Base-by-base conservation (phyloP, 805 yeast species). In the Sugiyamaella lignohabitans region DNA sequence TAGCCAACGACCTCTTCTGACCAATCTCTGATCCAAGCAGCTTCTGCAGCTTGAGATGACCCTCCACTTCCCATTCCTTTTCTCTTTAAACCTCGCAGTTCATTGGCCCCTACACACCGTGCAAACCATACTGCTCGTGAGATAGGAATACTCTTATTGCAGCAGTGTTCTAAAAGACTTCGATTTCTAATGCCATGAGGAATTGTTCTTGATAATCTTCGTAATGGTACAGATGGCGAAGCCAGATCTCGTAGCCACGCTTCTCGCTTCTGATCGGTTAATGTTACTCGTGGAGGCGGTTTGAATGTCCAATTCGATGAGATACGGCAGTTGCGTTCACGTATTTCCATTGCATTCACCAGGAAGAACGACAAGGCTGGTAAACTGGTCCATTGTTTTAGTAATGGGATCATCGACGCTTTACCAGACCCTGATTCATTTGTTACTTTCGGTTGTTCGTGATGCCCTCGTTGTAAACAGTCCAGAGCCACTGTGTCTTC, bases 91-190 rank as follows among this genome's bases (percentile, higher is more conserved):
- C 78, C 78, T 22, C 84, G 63, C 29, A 79, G 70, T 56, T 87
- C 96, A 52, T 88, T 84, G 10, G 85, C 80, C 20, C 89, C 80
- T 2, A 89, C 87, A 63, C 96, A 87, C 53, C 86, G 79, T 2
- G 91, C 84, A 50, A 93, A 75, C 98, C 98, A 91, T 1, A 91
- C 64, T 0, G 96, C 95, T 50, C 97, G 70, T n/a, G 75, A 61
- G 1, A 84, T 67, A 0, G 98, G 96, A 0, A 91, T 80, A 29
- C 68, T 67, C 58, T 82, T 80, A 20, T 67, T 58, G 50, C 83
- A 74, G 53, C 94, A 75, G 50, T 82, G 85, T 52, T 88, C 96
- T 2, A 91, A 61, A 17, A 91, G 68, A 1, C 75, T 72, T 53
- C 79, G 78, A 60, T 86, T 84, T 53, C 89, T 71, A 19, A 89